Evolutionary conservation across 305 asterid species (phyloP), one percentile per base, ranked within the genome.

Genomic region (Fraxinus albicans): DNA sequence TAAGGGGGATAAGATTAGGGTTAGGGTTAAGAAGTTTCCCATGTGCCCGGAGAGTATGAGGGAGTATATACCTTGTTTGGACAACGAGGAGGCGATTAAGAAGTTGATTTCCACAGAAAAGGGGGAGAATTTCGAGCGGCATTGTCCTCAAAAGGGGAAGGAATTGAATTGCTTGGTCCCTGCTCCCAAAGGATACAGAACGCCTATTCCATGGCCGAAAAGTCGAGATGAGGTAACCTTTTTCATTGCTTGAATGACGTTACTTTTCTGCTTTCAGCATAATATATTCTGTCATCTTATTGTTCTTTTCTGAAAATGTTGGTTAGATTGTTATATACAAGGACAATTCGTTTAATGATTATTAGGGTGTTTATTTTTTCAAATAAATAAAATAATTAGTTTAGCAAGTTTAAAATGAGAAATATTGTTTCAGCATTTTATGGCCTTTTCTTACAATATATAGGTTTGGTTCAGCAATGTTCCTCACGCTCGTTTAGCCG

Each of bases 391-490:
- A 21, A 23, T 74, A 33, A 69, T 15, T 21, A 50, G 23, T 3
- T 72, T 40, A 47, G 31, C 44, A 31, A 53, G 21, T 23, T 70
- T 78, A n/a, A 77, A 29, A 63, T 73, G 23, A 21, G 83, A 80
- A 33, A 44, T 69, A 50, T 60, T 79, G 42, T 81, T 73, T 70
- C 76, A 33, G 36, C 83, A 83, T 76, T 79, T 84, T 69, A 80
- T 82, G 80, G 21, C 50, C 81, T 17, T 6, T 63, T 34, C 27
- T 23, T 82, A 21, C 80, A 8, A 38, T 79, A 76, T 88, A 58
- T 88, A 95, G 99, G 98, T 95, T 58, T 95, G 99, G 99, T 95
- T 94, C 90, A 93, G 97, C 89, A 95, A 95, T 86, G 99, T 95
- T 74, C 99, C 99, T 72, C 99, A 95, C 80, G 93, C 99, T 4